phyloP scores from a whole-genome alignment of 352 stramenopile genomes.

The Globisporangium okanoganense region DNA sequence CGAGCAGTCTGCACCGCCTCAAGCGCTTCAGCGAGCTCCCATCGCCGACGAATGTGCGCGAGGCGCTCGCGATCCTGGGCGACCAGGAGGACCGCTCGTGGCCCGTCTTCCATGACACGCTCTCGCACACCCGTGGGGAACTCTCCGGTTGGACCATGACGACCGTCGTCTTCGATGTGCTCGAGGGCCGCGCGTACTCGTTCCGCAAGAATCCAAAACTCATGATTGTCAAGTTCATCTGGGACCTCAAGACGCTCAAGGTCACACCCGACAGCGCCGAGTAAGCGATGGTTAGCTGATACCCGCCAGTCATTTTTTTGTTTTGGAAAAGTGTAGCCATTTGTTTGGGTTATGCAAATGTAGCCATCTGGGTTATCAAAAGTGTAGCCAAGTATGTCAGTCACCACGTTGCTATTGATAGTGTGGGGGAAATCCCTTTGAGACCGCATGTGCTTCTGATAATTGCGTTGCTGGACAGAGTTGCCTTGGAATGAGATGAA shows the following conservation, averaged over 20 bases:
- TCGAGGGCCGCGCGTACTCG: slow-evolving; percentile 34
- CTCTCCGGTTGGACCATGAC: slow-evolving; percentile 70
- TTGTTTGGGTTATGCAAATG: background rate
- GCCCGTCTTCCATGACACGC: slow-evolving; percentile 58
- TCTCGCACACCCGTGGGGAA: slow-evolving; percentile 54
- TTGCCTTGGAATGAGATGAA: slow-evolving; percentile 3
- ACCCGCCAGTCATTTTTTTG: background rate
- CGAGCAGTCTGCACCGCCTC: slow-evolving; percentile 67
- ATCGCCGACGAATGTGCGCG: slow-evolving; percentile 31
- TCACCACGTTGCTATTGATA: slow-evolving; percentile 4
- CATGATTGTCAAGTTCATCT: slow-evolving; percentile 31
- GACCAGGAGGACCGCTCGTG: slow-evolving; percentile 57
- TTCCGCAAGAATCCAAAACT: slow-evolving; percentile 43
- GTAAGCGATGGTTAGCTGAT: background rate
- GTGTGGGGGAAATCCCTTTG: background rate
- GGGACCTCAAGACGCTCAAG: slow-evolving; percentile 41
- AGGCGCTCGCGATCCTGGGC: slow-evolving; percentile 54
- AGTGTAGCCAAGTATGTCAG: slow-evolving; percentile 1
- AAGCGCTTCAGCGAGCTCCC: slow-evolving; percentile 50
- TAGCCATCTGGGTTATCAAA: background rate
- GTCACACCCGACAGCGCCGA: slow-evolving; percentile 19
- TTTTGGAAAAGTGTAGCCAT: slow-evolving; percentile 7
- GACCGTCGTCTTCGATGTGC: slow-evolving; percentile 63
- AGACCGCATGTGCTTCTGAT: background rate
- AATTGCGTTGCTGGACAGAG: too few species aligned